A percentile compares a stretch with the other conserved stretches of the same genome.
phyloP scores from a whole-genome alignment of 164 flowering plant species.

The Sedum album region DNA sequence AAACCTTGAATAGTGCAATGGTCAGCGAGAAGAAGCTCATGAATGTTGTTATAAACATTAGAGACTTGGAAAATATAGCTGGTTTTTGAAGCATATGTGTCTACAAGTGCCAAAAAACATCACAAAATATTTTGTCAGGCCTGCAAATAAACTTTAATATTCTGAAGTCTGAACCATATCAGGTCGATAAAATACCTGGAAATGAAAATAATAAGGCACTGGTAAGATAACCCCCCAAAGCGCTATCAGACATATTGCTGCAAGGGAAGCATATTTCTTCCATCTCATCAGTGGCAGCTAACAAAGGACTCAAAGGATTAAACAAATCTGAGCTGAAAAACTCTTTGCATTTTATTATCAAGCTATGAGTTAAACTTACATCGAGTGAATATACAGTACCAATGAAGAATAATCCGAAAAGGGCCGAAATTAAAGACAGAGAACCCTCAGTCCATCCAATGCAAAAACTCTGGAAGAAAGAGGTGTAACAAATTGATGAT shows the following conservation, averaged over 20 bases:
- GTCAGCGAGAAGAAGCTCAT: slow-evolving; percentile 98
- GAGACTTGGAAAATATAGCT: slow-evolving; percentile 53
- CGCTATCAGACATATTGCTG: slow-evolving; percentile 80
- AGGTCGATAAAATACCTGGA: slow-evolving; percentile 42
- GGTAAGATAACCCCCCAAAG: slow-evolving; percentile 88
- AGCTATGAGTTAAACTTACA: too few species aligned
- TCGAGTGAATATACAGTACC: slow-evolving; percentile 81
- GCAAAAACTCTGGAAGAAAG: slow-evolving; percentile 54
- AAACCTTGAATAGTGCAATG: slow-evolving; percentile 95
- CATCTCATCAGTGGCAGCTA: slow-evolving; percentile 91
- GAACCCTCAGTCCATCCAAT: slow-evolving; percentile 64
- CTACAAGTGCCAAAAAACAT: too few species aligned
- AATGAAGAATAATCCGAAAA: slow-evolving; percentile 65
- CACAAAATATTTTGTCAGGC: too few species aligned
- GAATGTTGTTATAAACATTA: slow-evolving; percentile 85
- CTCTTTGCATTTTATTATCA: too few species aligned
- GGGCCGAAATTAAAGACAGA: slow-evolving; percentile 84
- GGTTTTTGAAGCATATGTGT: slow-evolving; percentile 60
- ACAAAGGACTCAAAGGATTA: not conserved
- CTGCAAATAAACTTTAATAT: not conserved
- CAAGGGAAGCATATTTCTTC: slow-evolving; percentile 79
- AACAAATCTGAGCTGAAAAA: too few species aligned
- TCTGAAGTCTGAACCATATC: too few species aligned
- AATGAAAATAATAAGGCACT: slow-evolving; percentile 75
- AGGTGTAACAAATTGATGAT: not conserved